phyloP scores from a whole-genome alignment of 345 rosid genomes.

The Sisymbrium altissimum region DNA sequence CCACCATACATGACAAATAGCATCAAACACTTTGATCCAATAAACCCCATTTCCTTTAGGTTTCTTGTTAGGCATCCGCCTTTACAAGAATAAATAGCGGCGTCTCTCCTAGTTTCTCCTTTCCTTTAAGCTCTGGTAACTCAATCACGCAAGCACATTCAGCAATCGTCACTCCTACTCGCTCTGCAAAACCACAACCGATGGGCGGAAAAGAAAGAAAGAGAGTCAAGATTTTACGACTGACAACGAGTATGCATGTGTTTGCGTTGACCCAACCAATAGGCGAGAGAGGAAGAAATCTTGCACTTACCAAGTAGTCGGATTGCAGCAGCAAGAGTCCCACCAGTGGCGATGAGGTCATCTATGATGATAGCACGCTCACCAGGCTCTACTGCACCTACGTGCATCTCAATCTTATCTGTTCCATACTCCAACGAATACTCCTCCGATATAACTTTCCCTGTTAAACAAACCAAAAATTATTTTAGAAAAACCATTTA shows the following conservation, averaged over 20 bases:
- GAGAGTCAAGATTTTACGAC: too few species aligned
- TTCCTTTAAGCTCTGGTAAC: constrained; percentile 83
- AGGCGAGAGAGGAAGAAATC: neutral
- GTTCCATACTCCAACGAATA: constrained; percentile 96
- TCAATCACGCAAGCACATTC: constrained; percentile 98
- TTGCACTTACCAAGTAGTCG: constrained; percentile 72
- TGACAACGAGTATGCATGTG: too few species aligned
- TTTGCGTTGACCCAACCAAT: too few species aligned
- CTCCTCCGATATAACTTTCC: constrained; percentile 87
- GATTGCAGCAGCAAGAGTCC: constrained; percentile 88
- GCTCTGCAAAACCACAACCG: constrained; percentile 56
- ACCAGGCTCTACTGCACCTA: constrained; percentile 87
- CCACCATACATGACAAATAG: constrained; percentile 7
- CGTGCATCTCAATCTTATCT: constrained; percentile 95
- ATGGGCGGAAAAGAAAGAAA: neutral
- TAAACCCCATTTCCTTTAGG: neutral
- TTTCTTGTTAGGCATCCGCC: constrained; percentile 32
- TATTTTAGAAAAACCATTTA: neutral
- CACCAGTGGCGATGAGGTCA: constrained; percentile 97
- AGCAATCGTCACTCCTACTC: constrained; percentile 77
- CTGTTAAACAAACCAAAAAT: constrained; percentile 35
- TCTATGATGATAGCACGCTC: constrained; percentile 85
- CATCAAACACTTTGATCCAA: constrained; percentile 1
- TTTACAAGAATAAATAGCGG: constrained; percentile 78
- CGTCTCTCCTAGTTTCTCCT: constrained; percentile 67